Evolutionary conservation across 106 monocot species (phyloP).

Genomic region (Chionographis japonica): DNA sequence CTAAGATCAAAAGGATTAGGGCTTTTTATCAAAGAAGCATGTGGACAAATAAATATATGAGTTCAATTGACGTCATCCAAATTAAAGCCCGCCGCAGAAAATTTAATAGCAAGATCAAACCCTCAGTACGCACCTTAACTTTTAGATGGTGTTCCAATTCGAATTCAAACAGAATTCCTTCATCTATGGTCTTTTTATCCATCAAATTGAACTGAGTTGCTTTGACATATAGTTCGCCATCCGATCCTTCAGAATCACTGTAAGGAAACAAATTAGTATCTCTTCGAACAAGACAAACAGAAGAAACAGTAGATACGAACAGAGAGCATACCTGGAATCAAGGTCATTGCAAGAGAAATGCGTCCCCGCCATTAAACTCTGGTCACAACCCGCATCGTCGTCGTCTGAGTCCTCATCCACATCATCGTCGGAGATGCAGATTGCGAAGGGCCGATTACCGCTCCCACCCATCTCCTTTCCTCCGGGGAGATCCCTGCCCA

Average conservation of each 20-base stretch:
- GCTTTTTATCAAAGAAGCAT: too few relatives aligned
- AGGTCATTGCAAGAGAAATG: slow-evolving; percentile 41
- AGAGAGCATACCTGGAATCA: slow-evolving; percentile 22
- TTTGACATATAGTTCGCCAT: slow-evolving; percentile 27
- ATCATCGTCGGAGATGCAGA: slow-evolving; percentile 30
- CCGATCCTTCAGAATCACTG: slow-evolving; percentile 69
- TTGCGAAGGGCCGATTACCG: slow-evolving; percentile 28
- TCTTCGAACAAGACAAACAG: background rate
- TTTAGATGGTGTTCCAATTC: slow-evolving; percentile 51
- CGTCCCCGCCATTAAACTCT: slow-evolving; percentile 14
- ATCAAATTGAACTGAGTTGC: slow-evolving; percentile 25
- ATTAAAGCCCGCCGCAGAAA: background rate
- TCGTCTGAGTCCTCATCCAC: slow-evolving; percentile 9
- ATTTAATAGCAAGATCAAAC: background rate
- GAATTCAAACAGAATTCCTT: slow-evolving; percentile 50
- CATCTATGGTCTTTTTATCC: slow-evolving; percentile 46
- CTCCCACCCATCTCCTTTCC: background rate
- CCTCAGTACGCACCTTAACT: slow-evolving; percentile 35
- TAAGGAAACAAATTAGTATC: slow-evolving; percentile 3
- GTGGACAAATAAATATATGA: too few relatives aligned
- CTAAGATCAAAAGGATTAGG: too few relatives aligned
- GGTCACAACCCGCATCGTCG: background rate
- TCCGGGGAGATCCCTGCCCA: background rate
- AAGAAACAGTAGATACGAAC: background rate
- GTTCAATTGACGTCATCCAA: too few relatives aligned